Conservation (phyloP, 805 yeast genomes). For the Tetrapisispora arboricola region DNA sequence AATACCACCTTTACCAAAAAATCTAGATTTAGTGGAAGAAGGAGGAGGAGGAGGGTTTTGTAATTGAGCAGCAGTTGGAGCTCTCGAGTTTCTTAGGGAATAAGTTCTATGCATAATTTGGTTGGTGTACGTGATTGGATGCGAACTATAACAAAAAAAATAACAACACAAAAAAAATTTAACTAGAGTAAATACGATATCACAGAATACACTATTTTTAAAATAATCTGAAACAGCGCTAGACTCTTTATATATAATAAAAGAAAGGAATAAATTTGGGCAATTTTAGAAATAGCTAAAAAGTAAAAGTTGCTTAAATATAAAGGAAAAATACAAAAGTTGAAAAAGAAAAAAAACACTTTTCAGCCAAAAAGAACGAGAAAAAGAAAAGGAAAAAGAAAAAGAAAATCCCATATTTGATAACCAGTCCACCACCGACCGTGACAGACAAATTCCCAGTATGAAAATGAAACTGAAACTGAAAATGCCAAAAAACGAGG, state of each 20-base stretch:
- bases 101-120: conserved; percentile 88
- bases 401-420: background rate
- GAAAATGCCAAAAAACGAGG: too few relatives aligned
- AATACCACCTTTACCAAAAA: conserved; percentile 73
- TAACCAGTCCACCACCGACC: too few relatives aligned
- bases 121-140: background rate
- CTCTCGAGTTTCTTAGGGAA: conserved; percentile 88
- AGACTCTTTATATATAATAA: too few relatives aligned
- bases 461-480: too few relatives aligned
- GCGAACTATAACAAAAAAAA: background rate
- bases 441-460: too few relatives aligned
- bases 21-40: conserved; percentile 69
- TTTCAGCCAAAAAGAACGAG: background rate
- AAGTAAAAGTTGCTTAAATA: background rate
- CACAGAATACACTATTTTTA: too few relatives aligned
- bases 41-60: conserved; percentile 94
- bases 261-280: too few relatives aligned
- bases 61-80: conserved; percentile 94
- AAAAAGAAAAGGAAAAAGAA: background rate
- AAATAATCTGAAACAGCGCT: too few relatives aligned
- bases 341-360: background rate
- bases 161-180: too few relatives aligned
- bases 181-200: too few relatives aligned
- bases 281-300: too few relatives aligned
- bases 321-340: background rate